Conservation (phyloP, 352 stramenopile species). For the Phytophthora megakarya region DNA sequence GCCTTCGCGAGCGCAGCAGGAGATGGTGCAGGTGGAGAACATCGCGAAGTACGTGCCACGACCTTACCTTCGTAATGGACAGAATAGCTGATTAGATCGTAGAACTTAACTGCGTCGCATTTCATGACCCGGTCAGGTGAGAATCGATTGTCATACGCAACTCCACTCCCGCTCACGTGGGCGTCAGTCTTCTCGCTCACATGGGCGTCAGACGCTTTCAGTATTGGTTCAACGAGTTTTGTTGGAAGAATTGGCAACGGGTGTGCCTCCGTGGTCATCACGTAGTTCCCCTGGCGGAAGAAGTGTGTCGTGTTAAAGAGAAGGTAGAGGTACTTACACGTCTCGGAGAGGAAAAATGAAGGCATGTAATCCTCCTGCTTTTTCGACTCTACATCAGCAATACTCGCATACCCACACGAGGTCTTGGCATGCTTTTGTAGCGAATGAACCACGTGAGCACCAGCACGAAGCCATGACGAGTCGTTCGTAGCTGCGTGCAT, state of each 20-base stretch:
- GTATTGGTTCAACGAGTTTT: conserved; percentile 51
- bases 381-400: conserved; percentile 85
- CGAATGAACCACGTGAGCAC: conserved; percentile 80
- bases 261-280: conserved; percentile 98
- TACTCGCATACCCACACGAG: conserved; percentile 93
- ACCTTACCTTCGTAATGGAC: conserved; percentile 61
- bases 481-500: conserved; percentile 92
- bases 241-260: conserved; percentile 85
- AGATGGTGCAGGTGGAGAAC: conserved; percentile 21
- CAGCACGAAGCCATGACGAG: conserved; percentile 80
- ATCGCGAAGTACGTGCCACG: conserved; percentile 50
- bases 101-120: conserved; percentile 56
- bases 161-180: conserved; percentile 14
- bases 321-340: conserved; percentile 99
- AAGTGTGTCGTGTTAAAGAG: conserved; percentile 94
- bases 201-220: conserved; percentile 29
- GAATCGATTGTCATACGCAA: conserved; percentile 20
- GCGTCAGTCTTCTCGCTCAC: conserved; percentile 19
- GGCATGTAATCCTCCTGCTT: conserved; percentile 97
- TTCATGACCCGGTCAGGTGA: conserved; percentile 30
- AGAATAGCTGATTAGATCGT: conserved; percentile 60
- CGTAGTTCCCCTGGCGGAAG: conserved; percentile 86
- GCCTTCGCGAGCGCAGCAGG: conserved; percentile 25
- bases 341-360: conserved; percentile 99
- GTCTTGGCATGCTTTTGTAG: conserved; percentile 92